Conservation (phyloP, 768 basidiomycete species). For the Fomitopsis serialis region DNA sequence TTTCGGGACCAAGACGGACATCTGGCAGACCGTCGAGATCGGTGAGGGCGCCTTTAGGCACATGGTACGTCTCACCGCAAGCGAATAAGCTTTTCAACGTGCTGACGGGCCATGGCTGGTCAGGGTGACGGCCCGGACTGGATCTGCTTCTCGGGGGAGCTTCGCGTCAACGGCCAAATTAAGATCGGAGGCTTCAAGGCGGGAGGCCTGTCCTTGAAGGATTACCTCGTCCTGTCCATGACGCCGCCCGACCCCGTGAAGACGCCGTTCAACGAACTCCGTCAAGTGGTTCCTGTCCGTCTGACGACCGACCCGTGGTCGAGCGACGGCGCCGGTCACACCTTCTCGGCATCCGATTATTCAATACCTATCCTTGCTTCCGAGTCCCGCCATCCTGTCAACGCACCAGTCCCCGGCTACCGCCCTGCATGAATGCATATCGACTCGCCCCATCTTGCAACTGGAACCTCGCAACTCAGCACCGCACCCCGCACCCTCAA, state of each 20-base stretch:
- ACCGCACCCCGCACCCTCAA: too few relatives aligned
- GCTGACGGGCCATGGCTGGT: neutral
- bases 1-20: constrained; percentile 57
- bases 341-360: neutral
- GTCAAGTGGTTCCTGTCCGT: constrained; percentile 57
- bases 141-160: constrained; percentile 59
- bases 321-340: constrained; percentile 23
- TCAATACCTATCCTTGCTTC: neutral
- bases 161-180: constrained; percentile 42
- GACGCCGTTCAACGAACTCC: constrained; percentile 53
- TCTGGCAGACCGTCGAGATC: constrained; percentile 61
- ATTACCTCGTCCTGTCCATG: constrained; percentile 59
- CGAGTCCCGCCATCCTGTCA: neutral
- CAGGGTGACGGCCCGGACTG: constrained; percentile 64
- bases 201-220: constrained; percentile 59
- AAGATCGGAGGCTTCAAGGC: constrained; percentile 61
- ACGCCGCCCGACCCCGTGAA: constrained; percentile 50
- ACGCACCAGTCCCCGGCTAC: neutral
- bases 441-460: too few relatives aligned
- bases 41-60: constrained; percentile 60
- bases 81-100: neutral
- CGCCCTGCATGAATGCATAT: neutral
- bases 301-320: constrained; percentile 60
- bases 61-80: constrained; percentile 32
- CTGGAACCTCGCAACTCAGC: too few relatives aligned